These are phyloP conservation scores for Cichorium intybus DNA, from an alignment of 140 eudicot species.

Conservation along the genomic window DNA sequence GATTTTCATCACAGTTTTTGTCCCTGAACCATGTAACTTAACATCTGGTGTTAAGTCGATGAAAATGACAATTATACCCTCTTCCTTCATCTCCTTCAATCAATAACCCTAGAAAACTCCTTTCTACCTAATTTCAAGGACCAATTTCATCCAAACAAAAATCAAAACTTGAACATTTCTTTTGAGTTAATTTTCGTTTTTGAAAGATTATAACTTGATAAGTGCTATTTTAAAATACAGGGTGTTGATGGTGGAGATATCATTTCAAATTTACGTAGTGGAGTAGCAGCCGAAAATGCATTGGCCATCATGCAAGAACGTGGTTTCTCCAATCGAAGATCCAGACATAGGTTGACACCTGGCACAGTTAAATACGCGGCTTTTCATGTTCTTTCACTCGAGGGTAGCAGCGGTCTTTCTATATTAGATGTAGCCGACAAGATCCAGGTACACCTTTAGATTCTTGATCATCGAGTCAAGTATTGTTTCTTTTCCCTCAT, in stretches of 20 bases:
- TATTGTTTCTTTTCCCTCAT: background rate
- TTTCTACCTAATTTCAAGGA: too few relatives aligned
- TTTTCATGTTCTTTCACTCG: constrained; percentile 85
- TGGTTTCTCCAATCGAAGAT: constrained; percentile 79
- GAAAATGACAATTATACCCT: background rate
- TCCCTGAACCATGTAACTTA: too few relatives aligned
- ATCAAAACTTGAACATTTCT: too few relatives aligned
- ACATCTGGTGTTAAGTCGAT: too few relatives aligned
- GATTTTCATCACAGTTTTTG: too few relatives aligned
- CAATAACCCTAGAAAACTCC: too few relatives aligned
- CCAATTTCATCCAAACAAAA: too few relatives aligned
- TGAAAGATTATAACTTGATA: background rate
- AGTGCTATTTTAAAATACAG: constrained; percentile 34
- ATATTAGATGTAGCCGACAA: constrained; percentile 83
- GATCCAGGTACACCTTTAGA: constrained; percentile 58
- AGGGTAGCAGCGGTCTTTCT: constrained; percentile 78
- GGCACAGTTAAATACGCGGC: constrained; percentile 97
- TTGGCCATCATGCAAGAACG: constrained; percentile 80
- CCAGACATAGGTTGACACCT: constrained; percentile 94
- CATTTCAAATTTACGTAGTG: constrained; percentile 71
- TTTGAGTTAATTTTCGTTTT: background rate
- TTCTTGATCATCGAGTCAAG: background rate
- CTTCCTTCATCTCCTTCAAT: background rate
- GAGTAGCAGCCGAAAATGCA: constrained; percentile 83
- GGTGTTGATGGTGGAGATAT: constrained; percentile 64